Evolutionary conservation across 306 rosid genomes (phyloP).

Genomic region (Vigna mungo): DNA sequence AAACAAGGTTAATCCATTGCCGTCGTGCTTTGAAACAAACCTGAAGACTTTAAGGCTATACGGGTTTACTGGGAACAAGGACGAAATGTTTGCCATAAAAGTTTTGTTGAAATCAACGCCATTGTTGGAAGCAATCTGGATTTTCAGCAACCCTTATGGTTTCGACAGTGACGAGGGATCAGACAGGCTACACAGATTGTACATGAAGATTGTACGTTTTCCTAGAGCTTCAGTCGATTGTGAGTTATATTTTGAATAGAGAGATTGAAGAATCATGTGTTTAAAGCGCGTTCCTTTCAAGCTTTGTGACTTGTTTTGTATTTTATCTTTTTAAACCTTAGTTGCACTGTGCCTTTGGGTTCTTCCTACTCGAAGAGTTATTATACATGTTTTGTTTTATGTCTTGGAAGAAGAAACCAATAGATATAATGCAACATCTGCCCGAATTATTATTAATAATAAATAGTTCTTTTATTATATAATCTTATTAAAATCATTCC

Average conservation of each 20-base stretch:
- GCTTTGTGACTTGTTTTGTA: neutral
- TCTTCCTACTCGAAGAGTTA: no score
- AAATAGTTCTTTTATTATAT: no score
- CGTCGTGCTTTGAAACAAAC: neutral
- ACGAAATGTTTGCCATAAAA: slow-evolving; percentile 28
- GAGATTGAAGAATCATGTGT: neutral
- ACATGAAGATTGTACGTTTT: neutral
- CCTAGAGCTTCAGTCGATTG: slow-evolving; percentile 14
- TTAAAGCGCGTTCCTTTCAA: neutral
- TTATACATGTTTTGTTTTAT: no score
- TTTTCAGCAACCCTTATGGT: neutral
- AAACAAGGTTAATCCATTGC: neutral
- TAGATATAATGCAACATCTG: no score
- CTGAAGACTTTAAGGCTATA: slow-evolving; percentile 7
- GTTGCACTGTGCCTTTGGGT: no score
- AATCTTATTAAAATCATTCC: no score
- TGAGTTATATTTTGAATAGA: neutral
- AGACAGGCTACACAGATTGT: neutral
- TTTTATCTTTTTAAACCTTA: no score
- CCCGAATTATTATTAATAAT: no score
- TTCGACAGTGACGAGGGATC: neutral
- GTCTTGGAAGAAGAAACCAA: no score
- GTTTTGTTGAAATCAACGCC: neutral
- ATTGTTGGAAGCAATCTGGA: neutral
- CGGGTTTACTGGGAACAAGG: neutral